Base-by-base conservation (phyloP, 352 stramenopile genomes). In the Poterioochromonas sp. region DNA sequence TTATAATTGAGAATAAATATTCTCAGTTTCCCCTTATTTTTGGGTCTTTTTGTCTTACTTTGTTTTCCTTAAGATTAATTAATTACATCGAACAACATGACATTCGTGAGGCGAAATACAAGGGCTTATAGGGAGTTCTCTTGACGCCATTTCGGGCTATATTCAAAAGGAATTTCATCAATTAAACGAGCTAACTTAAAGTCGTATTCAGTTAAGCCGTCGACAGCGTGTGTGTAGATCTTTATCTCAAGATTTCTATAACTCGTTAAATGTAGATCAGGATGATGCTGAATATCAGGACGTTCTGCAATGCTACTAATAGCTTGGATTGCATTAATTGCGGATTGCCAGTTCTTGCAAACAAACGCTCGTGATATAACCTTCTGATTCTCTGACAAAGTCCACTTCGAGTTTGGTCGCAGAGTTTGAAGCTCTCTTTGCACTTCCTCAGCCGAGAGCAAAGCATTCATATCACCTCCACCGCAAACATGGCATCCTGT, bases 121-220 rank as follows among this genome's bases (percentile, higher is more conserved):
- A n/a, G n/a, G n/a, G n/a, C n/a, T n/a, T n/a, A n/a, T n/a, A n/a
- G n/a, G n/a, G 47, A 15, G 47, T 58, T 58, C 47, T 58, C 47
- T 26, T 26, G 47, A 58, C 39, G 32, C 87, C 87, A 93, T 73
- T 91, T 91, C 3, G 87, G 87, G 78, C 80, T 87, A 71, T 91
- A 93, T 22, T 79, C 74, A 1, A 92, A 77, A 41, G 12, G 2
- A 11, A 65, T 22, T 60, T 81, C 73, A 77, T 90, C 84, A 77
- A 91, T 84, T 70, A 86, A 81, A 53, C 79, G 82, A 32, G 87
- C 87, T 49, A 91, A 73, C 20, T 78, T 63, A 54, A 92, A 83
- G 84, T 93, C 88, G 85, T 92, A 91, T 35, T 83, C 40, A 34
- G 86, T 90, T 43, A 92, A 71, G 44, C 86, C 87, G 69, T 81